phyloP scores from a whole-genome alignment of 345 rosid genomes.

The Streptanthus diversifolius region DNA sequence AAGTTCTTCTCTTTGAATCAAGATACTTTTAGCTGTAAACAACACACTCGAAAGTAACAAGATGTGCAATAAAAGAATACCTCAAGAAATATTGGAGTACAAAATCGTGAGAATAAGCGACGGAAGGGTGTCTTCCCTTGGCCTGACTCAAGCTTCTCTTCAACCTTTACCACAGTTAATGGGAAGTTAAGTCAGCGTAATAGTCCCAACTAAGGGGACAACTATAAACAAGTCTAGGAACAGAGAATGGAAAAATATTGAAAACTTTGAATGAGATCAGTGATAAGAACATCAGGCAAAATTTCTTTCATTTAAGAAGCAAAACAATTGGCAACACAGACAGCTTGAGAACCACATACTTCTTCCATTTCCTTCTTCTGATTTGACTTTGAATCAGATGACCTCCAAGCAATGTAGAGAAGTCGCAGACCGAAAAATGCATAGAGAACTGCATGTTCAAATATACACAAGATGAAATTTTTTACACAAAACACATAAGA shows the following conservation, averaged over 20 bases:
- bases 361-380: slow-evolving; percentile 99
- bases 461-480: not conserved
- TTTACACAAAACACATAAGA: not conserved
- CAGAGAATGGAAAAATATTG: not conserved
- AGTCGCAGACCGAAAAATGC: slow-evolving; percentile 87
- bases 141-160: slow-evolving; percentile 91
- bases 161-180: slow-evolving; percentile 53
- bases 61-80: slow-evolving; percentile 34
- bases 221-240: not conserved
- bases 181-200: not conserved
- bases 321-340: not conserved
- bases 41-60: not conserved
- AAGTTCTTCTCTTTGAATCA: not conserved
- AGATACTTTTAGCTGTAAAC: not conserved
- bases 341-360: slow-evolving; percentile 43
- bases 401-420: slow-evolving; percentile 98
- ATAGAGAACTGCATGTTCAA: slow-evolving; percentile 65
- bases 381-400: slow-evolving; percentile 72
- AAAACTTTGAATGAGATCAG: not conserved
- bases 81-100: slow-evolving; percentile 97
- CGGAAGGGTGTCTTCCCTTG: slow-evolving; percentile 82
- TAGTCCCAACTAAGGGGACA: not conserved
- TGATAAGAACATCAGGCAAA: not conserved
- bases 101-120: slow-evolving; percentile 87
- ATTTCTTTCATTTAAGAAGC: not conserved